phyloP scores from a whole-genome alignment of 2,329 filamentous ascomycete species.

The Triangularia setosa region DNA sequence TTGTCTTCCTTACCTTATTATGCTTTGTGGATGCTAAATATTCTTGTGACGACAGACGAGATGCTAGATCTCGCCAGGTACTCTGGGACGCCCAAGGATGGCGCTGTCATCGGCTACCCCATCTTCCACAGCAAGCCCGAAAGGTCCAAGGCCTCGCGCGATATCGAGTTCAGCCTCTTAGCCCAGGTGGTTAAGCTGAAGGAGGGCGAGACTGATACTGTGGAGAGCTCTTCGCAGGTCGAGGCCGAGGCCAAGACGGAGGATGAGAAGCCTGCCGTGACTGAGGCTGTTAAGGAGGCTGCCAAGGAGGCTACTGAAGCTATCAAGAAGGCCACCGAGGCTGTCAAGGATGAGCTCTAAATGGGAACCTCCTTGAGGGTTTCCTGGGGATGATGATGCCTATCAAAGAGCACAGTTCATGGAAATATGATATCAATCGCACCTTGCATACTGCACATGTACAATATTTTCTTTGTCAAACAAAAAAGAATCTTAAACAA shows the following conservation, averaged over 20 bases:
- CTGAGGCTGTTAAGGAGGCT: constrained; percentile 1
- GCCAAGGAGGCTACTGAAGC: not conserved
- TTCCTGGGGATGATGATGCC: not conserved
- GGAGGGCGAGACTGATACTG: constrained; percentile 15
- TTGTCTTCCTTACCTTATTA: not conserved
- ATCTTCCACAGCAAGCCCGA: constrained; percentile 30
- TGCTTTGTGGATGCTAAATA: not conserved
- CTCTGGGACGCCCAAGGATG: constrained; percentile 25
- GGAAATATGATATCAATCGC: not conserved
- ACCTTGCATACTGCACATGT: not conserved
- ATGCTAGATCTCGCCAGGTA: constrained; percentile 29
- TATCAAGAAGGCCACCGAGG: not conserved
- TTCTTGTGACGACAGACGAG: constrained; percentile 10
- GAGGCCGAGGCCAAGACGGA: not conserved
- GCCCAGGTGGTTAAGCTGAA: constrained; percentile 34
- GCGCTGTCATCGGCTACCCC: constrained; percentile 30
- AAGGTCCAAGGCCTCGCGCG: constrained; percentile 23
- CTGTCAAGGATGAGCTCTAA: not conserved
- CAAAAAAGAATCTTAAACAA: not conserved
- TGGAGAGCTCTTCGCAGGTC: constrained; percentile 6
- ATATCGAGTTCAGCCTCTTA: constrained; percentile 36
- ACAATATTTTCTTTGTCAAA: not conserved
- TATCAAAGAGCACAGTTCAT: not conserved
- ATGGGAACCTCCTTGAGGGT: not conserved
- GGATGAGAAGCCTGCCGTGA: not conserved